A percentile compares a stretch with the other conserved stretches of the same genome.
phyloP scores from a whole-genome alignment of 495 filamentous ascomycete species.

The Glonium stellatum region DNA sequence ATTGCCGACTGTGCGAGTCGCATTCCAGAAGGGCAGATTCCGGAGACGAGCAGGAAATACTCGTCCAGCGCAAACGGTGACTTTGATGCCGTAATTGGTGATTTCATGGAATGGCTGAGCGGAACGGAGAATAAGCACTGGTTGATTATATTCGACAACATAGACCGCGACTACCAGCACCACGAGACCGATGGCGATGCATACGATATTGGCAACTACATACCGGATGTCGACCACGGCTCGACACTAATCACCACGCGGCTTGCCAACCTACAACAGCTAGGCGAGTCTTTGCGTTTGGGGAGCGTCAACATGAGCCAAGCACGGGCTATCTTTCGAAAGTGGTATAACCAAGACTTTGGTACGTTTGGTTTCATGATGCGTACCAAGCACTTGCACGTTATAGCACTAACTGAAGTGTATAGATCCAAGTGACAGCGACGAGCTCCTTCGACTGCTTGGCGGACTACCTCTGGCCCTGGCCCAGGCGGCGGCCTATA shows the following conservation, averaged over 20 bases:
- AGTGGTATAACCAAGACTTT: neutral
- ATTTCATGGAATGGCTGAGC: slow-evolving; percentile 34
- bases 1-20: neutral
- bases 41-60: neutral
- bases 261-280: slow-evolving; percentile 14
- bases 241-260: slow-evolving; percentile 39
- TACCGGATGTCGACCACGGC: slow-evolving; percentile 34
- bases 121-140: slow-evolving; percentile 26
- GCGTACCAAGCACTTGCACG: no score
- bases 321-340: slow-evolving; percentile 9
- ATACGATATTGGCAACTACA: slow-evolving; percentile 32
- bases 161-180: slow-evolving; percentile 6
- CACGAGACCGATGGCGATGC: slow-evolving; percentile 7
- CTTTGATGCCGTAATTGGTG: slow-evolving; percentile 21
- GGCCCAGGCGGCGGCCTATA: slow-evolving; percentile 18
- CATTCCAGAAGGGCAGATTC: neutral
- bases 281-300: neutral
- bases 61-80: neutral
- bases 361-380: no score
- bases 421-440: neutral
- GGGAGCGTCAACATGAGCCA: slow-evolving; percentile 15
- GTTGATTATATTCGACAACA: slow-evolving; percentile 30
- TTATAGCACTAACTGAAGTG: no score
- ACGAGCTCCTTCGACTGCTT: slow-evolving; percentile 8
- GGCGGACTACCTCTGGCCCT: slow-evolving; percentile 27